A percentile compares a stretch with the other conserved stretches of the same genome.
Conservation (phyloP, 495 filamentous ascomycete species). For the Trichoderma erinaceum region DNA sequence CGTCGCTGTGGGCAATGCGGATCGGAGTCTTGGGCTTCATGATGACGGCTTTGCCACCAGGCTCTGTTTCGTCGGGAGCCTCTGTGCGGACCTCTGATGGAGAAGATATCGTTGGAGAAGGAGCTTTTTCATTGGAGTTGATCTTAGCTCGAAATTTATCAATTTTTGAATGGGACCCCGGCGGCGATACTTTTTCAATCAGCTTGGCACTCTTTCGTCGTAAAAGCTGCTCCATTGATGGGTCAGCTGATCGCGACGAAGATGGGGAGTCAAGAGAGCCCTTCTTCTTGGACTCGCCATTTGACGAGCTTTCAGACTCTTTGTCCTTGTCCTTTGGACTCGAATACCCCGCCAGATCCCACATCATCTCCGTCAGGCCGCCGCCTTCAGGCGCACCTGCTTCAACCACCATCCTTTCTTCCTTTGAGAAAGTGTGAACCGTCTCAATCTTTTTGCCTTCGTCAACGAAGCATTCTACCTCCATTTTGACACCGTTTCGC, state of each 20-base stretch:
- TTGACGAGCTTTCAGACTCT: conserved; percentile 24
- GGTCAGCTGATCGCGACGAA: neutral
- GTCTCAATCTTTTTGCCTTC: conserved; percentile 79
- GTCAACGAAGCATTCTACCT: conserved; percentile 77
- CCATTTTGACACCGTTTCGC: conserved; percentile 79
- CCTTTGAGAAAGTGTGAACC: conserved; percentile 70
- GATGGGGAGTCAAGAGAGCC: neutral
- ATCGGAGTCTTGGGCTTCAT: conserved; percentile 60
- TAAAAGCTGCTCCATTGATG: neutral
- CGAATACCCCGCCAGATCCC: conserved; percentile 47
- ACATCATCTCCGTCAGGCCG: conserved; percentile 44
- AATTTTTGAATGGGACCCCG: neutral
- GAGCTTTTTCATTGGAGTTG: neutral
- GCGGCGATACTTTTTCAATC: conserved; percentile 10
- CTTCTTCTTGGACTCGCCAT: conserved; percentile 22
- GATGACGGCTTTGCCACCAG: conserved; percentile 60
- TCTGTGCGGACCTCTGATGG: conserved; percentile 17
- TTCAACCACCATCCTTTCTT: conserved; percentile 69
- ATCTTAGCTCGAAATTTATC: neutral
- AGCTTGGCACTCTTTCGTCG: conserved; percentile 4
- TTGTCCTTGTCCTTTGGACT: conserved; percentile 18
- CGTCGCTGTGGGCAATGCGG: conserved; percentile 68
- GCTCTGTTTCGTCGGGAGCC: conserved; percentile 29
- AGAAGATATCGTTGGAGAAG: neutral
- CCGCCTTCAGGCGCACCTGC: conserved; percentile 41